Conservation (phyloP, 306 rosid genomes). For the Hippophae rhamnoides region DNA sequence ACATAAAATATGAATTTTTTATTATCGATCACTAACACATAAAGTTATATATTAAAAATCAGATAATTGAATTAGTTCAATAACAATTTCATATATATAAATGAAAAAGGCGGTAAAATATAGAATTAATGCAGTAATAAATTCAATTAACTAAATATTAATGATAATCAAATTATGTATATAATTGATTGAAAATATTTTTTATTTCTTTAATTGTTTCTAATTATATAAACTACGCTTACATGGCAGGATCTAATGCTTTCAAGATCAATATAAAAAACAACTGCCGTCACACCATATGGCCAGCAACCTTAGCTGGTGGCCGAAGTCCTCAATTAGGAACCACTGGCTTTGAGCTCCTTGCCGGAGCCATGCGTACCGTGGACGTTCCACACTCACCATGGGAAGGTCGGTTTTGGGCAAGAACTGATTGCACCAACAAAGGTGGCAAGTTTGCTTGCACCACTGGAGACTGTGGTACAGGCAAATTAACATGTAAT, state of each 20-base stretch:
- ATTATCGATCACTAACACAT: no score
- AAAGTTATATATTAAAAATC: no score
- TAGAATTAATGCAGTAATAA: no score
- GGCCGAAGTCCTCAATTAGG: slow-evolving; percentile 10
- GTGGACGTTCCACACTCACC: not conserved
- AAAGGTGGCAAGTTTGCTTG: slow-evolving; percentile 11
- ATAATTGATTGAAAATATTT: no score
- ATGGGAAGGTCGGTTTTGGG: slow-evolving; percentile 22
- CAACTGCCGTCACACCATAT: slow-evolving; percentile 20
- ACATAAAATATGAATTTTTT: no score
- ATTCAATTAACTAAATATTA: no score
- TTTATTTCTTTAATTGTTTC: no score
- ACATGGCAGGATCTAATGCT: slow-evolving; percentile 1
- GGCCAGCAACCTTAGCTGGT: slow-evolving; percentile 27
- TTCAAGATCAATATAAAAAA: slow-evolving; percentile 8
- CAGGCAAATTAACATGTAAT: slow-evolving; percentile 8
- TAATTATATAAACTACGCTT: not conserved
- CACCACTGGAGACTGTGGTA: slow-evolving; percentile 20
- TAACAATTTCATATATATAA: no score
- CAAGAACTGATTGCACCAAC: slow-evolving; percentile 11
- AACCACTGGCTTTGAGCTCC: slow-evolving; percentile 24
- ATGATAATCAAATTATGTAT: not conserved
- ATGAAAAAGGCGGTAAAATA: no score
- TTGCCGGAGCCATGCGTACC: not conserved
- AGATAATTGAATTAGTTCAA: no score